Evolutionary conservation across 441 rosid species (phyloP), one percentile per base, ranked within the genome.

Genomic region (Mallotus repandus): DNA sequence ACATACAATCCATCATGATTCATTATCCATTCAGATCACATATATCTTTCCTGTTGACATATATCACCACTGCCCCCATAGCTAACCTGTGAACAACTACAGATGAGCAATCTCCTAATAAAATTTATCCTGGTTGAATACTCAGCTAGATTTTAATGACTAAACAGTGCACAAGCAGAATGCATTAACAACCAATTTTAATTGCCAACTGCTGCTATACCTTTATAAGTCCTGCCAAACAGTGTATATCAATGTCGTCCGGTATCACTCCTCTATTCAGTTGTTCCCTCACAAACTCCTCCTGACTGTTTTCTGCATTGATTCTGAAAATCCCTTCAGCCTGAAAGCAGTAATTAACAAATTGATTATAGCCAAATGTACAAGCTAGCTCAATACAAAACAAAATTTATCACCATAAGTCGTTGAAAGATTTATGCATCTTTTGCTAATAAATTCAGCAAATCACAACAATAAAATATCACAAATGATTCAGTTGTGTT

Each of bases 181-280:
- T 2, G 52, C 48, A 46, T 13, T 72, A 74, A 73, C 25, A 8
- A 29, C 22, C 0, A 43, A 67, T 71, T 18, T 43, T 68, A 61
- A 52, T 18, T 49, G 57, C 38, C 66, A 7, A 54, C 21, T 54
- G 58, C 68, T n/a, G 38, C 64, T 2, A 53, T 76, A 91, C 98
- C 97, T 94, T 94, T 83, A 93, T 89, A 79, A 94, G 91, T 79
- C 98, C 97, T 19, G 98, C 93, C 76, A 94, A 84, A 80, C 96
- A 90, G 72, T 94, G 97, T 56, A 90, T 86, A 79, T 91, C 97
- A n/a, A 89, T 76, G 74, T 90, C 84, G 41, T 82, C 90, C 0
- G 96, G 92, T 71, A 89, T 82, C 38, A 86, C 78, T 72, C 98
- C 97, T 54, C 89, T 67, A 81, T 92, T 90, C 69, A 94, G 74